Conservation (phyloP, 2,329 filamentous ascomycete genomes). For the Ophiostoma ulmi region DNA sequence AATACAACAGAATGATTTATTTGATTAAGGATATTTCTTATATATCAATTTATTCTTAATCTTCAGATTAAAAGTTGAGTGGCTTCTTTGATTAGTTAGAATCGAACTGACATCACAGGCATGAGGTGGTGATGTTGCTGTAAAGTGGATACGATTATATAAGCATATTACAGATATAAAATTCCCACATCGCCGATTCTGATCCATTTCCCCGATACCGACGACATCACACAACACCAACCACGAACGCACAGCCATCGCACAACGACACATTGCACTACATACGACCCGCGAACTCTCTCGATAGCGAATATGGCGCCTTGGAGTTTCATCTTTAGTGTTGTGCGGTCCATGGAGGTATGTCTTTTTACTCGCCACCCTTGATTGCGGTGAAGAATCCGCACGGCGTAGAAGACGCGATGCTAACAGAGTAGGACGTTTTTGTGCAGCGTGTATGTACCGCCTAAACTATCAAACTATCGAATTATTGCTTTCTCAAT, state of each 20-base stretch:
- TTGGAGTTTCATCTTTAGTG: conserved; percentile 24
- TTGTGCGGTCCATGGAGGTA: conserved; percentile 24
- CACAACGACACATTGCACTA: background rate
- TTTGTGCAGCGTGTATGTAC: conserved; percentile 26
- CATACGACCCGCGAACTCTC: background rate
- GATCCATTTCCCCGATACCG: background rate
- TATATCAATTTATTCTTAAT: too few relatives aligned
- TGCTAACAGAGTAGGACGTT: conserved; percentile 21
- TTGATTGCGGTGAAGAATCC: too few relatives aligned
- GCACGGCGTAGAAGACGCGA: background rate
- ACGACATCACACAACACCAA: background rate
- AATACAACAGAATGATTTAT: too few relatives aligned
- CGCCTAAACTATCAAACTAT: background rate
- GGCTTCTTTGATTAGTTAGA: too few relatives aligned
- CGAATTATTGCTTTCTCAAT: background rate
- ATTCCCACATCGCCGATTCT: background rate
- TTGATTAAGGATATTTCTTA: too few relatives aligned
- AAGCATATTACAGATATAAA: background rate
- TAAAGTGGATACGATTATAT: background rate
- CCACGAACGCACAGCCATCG: background rate
- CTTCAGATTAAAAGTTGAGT: too few relatives aligned
- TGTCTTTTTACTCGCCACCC: background rate
- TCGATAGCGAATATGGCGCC: conserved; percentile 22
- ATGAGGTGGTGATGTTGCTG: background rate
- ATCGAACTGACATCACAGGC: too few relatives aligned